Conservation (phyloP, 2,329 filamentous ascomycete species). For the Fusarium sp. region DNA sequence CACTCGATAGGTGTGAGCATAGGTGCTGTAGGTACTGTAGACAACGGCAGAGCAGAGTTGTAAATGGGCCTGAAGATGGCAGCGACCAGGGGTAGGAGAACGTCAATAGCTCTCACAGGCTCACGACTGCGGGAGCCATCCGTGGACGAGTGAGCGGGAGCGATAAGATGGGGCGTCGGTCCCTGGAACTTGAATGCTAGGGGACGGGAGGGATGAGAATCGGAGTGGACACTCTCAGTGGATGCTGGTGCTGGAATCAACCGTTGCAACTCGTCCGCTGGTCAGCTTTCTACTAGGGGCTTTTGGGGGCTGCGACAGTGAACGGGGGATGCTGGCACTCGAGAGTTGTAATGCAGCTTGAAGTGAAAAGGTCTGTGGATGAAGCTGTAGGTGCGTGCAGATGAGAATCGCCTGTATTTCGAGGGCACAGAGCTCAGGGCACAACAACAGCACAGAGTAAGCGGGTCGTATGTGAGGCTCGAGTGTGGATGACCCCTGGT, state of each 20-base stretch:
- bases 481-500: conserved; percentile 28
- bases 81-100: conserved; percentile 37
- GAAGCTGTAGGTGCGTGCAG: conserved; percentile 23
- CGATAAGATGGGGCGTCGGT: conserved; percentile 39
- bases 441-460: conserved; percentile 29
- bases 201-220: conserved; percentile 39
- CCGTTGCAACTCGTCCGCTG: conserved; percentile 33
- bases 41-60: conserved; percentile 23
- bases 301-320: conserved; percentile 23
- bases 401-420: conserved; percentile 28
- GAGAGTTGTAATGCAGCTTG: conserved; percentile 38
- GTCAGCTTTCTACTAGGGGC: conserved; percentile 27
- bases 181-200: conserved; percentile 39
- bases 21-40: conserved; percentile 35
- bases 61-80: conserved; percentile 26
- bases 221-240: conserved; percentile 37
- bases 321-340: conserved; percentile 40
- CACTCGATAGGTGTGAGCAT: conserved; percentile 45
- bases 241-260: conserved; percentile 29
- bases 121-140: conserved; percentile 39
- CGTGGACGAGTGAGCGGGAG: conserved; percentile 38
- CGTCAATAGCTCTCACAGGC: conserved; percentile 39
- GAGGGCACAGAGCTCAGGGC: conserved; percentile 31
- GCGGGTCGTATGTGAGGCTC: conserved; percentile 36
- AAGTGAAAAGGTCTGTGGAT: conserved; percentile 18